A percentile compares a stretch with the other conserved stretches of the same genome.
Conservation (phyloP, 257 asterid genomes). For the Primulina eburnea region DNA sequence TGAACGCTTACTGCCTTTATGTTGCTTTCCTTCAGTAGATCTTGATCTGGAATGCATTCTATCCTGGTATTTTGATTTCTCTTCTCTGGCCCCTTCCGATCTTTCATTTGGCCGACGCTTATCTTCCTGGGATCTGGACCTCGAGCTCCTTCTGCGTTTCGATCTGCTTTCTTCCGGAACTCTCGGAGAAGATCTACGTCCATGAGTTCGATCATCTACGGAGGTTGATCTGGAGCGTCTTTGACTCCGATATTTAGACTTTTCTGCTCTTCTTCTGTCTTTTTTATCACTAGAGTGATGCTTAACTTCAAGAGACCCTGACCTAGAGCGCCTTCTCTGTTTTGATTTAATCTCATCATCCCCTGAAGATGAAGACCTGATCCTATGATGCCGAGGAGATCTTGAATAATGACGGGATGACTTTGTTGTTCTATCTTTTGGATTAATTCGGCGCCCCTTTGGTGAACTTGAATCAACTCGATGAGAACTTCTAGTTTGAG, state of each 20-base stretch:
- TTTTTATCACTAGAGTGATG: constrained; percentile 51
- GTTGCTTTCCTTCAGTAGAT: constrained; percentile 51
- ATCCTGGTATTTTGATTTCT: constrained; percentile 47
- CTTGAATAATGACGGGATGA: constrained; percentile 54
- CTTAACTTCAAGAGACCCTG: constrained; percentile 66
- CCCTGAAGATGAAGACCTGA: constrained; percentile 59
- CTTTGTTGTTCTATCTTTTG: constrained; percentile 49
- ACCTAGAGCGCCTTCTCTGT: constrained; percentile 64
- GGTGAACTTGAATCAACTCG: constrained; percentile 66
- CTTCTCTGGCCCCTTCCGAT: constrained; percentile 54
- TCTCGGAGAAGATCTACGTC: constrained; percentile 44
- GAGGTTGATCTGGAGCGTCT: constrained; percentile 60
- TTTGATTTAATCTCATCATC: constrained; percentile 59
- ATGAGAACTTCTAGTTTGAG: constrained; percentile 54
- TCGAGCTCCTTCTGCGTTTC: constrained; percentile 50
- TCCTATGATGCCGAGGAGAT: constrained; percentile 61
- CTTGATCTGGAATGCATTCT: constrained; percentile 54
- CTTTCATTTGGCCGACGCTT: constrained; percentile 43
- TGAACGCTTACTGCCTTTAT: constrained; percentile 38
- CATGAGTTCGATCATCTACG: constrained; percentile 39
- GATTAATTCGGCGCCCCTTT: constrained; percentile 47
- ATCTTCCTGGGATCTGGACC: constrained; percentile 60
- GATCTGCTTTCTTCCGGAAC: constrained; percentile 53
- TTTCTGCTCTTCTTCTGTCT: constrained; percentile 46
- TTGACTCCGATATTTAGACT: constrained; percentile 45